Percentiles rank a stretch among this genome's conserved stretches.
Evolutionary conservation across 2,329 filamentous ascomycete genomes (phyloP).

Genomic region (Phoma herbarum): DNA sequence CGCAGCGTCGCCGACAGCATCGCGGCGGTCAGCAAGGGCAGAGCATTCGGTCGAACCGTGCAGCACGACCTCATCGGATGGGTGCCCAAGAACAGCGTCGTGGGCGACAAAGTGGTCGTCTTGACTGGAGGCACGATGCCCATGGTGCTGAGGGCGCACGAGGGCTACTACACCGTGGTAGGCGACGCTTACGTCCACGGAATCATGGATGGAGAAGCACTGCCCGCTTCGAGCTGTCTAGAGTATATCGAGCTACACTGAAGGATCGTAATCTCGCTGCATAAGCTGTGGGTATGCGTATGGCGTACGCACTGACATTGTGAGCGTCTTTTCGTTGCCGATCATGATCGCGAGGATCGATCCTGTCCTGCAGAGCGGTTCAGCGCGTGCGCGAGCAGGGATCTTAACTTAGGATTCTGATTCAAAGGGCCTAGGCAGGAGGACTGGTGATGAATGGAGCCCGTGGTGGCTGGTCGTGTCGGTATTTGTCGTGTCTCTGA

Average conservation of each 20-base stretch:
- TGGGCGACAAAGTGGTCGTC: background rate
- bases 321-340: too few species aligned
- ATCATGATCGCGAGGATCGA: too few species aligned
- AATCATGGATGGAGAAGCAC: slow-evolving; percentile 15
- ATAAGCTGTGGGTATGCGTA: too few species aligned
- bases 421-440: too few species aligned
- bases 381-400: too few species aligned
- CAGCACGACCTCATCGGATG: slow-evolving; percentile 4
- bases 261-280: too few species aligned
- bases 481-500: too few species aligned
- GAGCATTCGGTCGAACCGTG: slow-evolving; percentile 1
- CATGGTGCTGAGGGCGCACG: slow-evolving; percentile 1
- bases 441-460: too few species aligned
- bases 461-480: too few species aligned
- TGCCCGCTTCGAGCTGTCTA: background rate
- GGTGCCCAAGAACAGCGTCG: slow-evolving; percentile 9
- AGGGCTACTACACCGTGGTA: background rate
- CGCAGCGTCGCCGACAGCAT: slow-evolving; percentile 10
- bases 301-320: too few species aligned
- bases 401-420: too few species aligned
- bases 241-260: slow-evolving; percentile 4
- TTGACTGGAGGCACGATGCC: slow-evolving; percentile 10
- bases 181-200: slow-evolving; percentile 16
- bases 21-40: slow-evolving; percentile 11
- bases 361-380: too few species aligned